Conservation (phyloP, 768 basidiomycete genomes). For the Suillus decipiens region DNA sequence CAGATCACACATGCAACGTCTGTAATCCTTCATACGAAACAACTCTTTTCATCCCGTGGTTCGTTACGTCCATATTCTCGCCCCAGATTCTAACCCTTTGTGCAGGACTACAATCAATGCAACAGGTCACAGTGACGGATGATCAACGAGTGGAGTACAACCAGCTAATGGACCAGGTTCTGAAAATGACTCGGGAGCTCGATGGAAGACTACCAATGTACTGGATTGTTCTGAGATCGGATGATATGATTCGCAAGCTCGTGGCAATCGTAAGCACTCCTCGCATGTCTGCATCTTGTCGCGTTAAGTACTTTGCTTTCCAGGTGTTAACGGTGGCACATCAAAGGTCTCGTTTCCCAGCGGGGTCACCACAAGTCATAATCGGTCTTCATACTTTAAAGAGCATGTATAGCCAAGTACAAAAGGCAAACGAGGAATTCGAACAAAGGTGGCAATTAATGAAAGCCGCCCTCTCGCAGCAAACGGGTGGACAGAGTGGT, state of each 20-base stretch:
- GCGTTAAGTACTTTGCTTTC: slow-evolving; percentile 12
- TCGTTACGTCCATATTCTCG: slow-evolving; percentile 18
- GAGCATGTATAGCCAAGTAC: slow-evolving; percentile 45
- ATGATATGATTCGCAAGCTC: slow-evolving; percentile 49
- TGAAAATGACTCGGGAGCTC: slow-evolving; percentile 46
- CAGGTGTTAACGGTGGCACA: slow-evolving; percentile 48
- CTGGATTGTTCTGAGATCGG: slow-evolving; percentile 46
- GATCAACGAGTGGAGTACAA: slow-evolving; percentile 59
- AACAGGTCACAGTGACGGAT: slow-evolving; percentile 43
- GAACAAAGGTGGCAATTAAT: slow-evolving; percentile 29
- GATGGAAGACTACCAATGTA: slow-evolving; percentile 53
- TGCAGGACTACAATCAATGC: slow-evolving; percentile 39
- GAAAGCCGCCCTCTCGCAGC: slow-evolving; percentile 16
- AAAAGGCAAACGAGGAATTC: slow-evolving; percentile 43
- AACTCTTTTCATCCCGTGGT: slow-evolving; percentile 35
- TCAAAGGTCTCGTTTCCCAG: slow-evolving; percentile 28
- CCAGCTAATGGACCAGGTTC: slow-evolving; percentile 48
- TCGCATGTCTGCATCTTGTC: slow-evolving; percentile 18
- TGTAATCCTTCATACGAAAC: slow-evolving; percentile 35
- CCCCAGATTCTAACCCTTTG: slow-evolving; percentile 16
- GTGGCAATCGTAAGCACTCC: slow-evolving; percentile 53
- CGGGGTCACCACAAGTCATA: slow-evolving; percentile 33
- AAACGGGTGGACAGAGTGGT: slow-evolving; percentile 1
- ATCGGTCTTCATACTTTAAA: slow-evolving; percentile 41
- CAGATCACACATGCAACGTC: slow-evolving; percentile 33